Evolutionary conservation across 352 stramenopile genomes (phyloP), one percentile per base, ranked within the genome.

Genomic region (Phytophthora megakarya): DNA sequence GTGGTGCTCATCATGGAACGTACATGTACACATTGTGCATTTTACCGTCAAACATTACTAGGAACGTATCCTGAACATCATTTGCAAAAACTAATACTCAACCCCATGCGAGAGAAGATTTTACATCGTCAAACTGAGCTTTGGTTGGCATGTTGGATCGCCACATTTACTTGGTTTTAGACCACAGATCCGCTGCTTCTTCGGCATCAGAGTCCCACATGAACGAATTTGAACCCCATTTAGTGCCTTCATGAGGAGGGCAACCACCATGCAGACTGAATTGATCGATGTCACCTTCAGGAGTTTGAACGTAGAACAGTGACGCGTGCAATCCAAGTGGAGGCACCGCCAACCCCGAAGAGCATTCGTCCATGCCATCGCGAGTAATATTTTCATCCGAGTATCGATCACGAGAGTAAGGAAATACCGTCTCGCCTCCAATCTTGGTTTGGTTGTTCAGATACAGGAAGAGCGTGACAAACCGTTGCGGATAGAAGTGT

Each of bases 391-490:
- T 40, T 37, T 92, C 81, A 40, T 90, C 73, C 45, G 64, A 88
- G 61, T 81, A 92, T 12, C 84, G 71, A 25, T 94, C 88, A 15
- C 86, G 61, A 44, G 86, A 93, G 69, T 86, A 88, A n/a, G 86
- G 97, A 76, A 99, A 99, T n/a, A 99, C 93, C 0, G 97, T 99
- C 74, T 99, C 92, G 25, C 97, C 97, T 15, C 97, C 97, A 18
- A 91, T 46, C 61, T 98, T 94, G 50, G 88, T 90, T 50, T 99
- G 88, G 70, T 98, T 96, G 72, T 90, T 98, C 33, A 99, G 76
- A 76, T 99, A 99, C 52, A 98, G 81, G 67, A 99, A 98, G 5
- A 99, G 74, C 47, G 97, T 99, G 18, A 96, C 94, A 72, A 96
- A 98, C 11, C 97, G 88, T 82, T 99, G 98, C 40, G 87, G 87